Evolutionary conservation across 768 basidiomycete species (phyloP).

Genomic region (Pisolithus sp.): DNA sequence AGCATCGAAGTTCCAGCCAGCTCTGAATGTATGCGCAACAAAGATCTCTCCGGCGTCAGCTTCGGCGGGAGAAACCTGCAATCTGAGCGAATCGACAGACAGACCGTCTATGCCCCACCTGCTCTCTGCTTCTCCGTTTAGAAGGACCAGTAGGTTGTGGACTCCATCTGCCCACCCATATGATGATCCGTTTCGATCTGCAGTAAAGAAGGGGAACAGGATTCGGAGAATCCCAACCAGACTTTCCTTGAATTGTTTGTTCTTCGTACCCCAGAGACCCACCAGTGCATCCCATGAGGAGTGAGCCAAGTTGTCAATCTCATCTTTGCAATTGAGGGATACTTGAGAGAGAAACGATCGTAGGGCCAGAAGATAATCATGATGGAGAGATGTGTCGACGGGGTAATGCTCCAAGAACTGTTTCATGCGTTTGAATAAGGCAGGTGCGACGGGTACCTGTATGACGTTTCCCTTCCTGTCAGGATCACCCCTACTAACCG

Average conservation of each 20-base stretch:
- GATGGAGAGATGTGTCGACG: slow-evolving; percentile 71
- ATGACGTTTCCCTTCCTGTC: slow-evolving; percentile 13
- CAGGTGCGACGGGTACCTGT: slow-evolving; percentile 23
- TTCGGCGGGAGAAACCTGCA: slow-evolving; percentile 35
- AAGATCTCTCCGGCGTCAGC: slow-evolving; percentile 39
- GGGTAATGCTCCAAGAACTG: slow-evolving; percentile 64
- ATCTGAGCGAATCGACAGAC: slow-evolving; percentile 56
- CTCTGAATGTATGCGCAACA: slow-evolving; percentile 56
- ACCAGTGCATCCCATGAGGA: slow-evolving; percentile 60
- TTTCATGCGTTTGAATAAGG: slow-evolving; percentile 52
- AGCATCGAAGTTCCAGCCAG: slow-evolving; percentile 66
- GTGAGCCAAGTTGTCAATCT: slow-evolving; percentile 55
- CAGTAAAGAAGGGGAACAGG: slow-evolving; percentile 66
- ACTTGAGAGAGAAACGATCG: slow-evolving; percentile 66
- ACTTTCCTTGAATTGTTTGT: slow-evolving; percentile 68
- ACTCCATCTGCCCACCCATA: slow-evolving; percentile 44
- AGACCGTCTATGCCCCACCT: slow-evolving; percentile 63
- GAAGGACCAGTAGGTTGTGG: slow-evolving; percentile 43
- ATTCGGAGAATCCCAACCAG: slow-evolving; percentile 66
- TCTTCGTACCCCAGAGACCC: slow-evolving; percentile 73
- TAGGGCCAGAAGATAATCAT: slow-evolving; percentile 64
- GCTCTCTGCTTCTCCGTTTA: slow-evolving; percentile 58
- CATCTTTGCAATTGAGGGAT: slow-evolving; percentile 64
- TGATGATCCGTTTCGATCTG: slow-evolving; percentile 24
- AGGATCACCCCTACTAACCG: slow-evolving; percentile 23